These are phyloP conservation scores for Mycosarcoma maydis DNA, from an alignment of 1,284 basidiomycete species.

Conservation along the genomic window DNA sequence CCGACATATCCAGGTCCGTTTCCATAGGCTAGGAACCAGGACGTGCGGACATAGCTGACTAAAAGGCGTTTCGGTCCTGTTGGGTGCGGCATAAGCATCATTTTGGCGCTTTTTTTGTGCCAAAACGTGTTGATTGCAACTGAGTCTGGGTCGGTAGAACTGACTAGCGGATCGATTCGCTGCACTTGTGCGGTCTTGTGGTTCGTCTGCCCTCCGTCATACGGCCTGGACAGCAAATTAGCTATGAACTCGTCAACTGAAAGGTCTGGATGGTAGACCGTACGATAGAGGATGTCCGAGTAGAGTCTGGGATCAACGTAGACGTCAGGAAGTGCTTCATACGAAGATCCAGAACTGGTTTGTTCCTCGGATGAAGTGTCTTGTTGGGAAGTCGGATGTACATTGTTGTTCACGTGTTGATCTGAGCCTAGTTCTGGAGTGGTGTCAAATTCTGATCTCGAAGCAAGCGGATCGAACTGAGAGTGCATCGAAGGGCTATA, in stretches of 20 bases:
- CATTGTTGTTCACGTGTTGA: no score
- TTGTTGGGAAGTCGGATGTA: no score
- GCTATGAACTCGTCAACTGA: background rate
- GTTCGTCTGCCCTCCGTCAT: background rate
- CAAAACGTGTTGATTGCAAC: conserved; percentile 5
- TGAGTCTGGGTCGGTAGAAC: background rate
- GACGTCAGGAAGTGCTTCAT: no score
- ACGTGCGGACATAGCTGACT: background rate
- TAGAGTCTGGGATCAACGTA: no score
- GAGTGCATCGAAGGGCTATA: no score
- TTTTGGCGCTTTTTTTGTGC: conserved; percentile 1
- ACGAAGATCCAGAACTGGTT: no score
- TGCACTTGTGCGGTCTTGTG: background rate
- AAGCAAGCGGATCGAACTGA: no score
- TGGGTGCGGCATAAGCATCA: background rate
- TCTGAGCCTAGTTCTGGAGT: no score
- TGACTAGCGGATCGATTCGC: background rate
- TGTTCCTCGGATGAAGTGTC: no score
- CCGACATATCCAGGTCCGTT: background rate
- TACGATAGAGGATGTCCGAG: background rate
- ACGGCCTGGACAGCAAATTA: background rate
- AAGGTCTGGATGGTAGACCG: background rate
- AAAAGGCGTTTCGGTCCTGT: background rate
- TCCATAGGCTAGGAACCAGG: background rate
- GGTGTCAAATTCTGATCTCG: no score